Evolutionary conservation across 1,139 yeast genomes (phyloP).

Genomic region (Nadsonia commutata): DNA sequence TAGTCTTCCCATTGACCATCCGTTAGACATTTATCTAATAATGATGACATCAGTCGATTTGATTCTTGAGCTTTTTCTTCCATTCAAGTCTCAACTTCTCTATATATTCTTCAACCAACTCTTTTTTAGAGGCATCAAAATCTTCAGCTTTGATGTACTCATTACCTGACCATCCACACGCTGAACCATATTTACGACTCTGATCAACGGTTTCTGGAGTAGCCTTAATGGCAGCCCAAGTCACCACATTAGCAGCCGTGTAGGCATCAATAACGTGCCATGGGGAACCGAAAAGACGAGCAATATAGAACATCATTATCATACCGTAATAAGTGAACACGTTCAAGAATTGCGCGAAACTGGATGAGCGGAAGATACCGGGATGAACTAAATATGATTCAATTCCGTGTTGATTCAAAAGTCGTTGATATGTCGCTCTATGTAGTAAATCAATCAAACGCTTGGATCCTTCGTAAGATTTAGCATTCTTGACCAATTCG

Average conservation of each 20-base stretch:
- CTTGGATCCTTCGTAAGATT: constrained; percentile 87
- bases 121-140: constrained; percentile 41
- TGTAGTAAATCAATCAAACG: constrained; percentile 75
- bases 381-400: constrained; percentile 77
- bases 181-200: constrained; percentile 59
- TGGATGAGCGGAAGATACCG: constrained; percentile 79
- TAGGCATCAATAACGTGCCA: constrained; percentile 85
- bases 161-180: constrained; percentile 44
- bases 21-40: too few relatives aligned
- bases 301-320: constrained; percentile 71
- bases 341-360: constrained; percentile 64
- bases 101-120: constrained; percentile 48
- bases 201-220: constrained; percentile 33
- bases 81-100: constrained; percentile 42
- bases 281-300: constrained; percentile 67
- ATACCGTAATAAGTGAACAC: constrained; percentile 71
- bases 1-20: too few relatives aligned
- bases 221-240: constrained; percentile 39
- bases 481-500: constrained; percentile 46
- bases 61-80: constrained; percentile 58
- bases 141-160: constrained; percentile 45
- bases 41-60: constrained; percentile 38
- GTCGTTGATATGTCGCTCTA: constrained; percentile 42
- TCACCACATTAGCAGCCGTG: constrained; percentile 78
- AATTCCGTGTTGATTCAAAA: constrained; percentile 36